A percentile compares a stretch with the other conserved stretches of the same genome.
Conservation (phyloP, 2,329 filamentous ascomycete genomes). For the Zasmidium cellare region DNA sequence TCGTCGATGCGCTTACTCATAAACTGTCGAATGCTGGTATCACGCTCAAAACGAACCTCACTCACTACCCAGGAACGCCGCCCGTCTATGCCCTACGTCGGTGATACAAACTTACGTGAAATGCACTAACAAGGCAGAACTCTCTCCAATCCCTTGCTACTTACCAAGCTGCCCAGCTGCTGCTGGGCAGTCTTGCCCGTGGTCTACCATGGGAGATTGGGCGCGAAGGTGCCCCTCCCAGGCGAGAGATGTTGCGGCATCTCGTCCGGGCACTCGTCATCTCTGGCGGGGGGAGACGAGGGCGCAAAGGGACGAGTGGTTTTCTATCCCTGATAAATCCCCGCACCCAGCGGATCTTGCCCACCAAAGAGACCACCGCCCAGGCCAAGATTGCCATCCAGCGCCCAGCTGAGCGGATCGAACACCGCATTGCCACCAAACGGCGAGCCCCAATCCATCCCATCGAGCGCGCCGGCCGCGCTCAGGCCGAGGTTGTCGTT, state of each 20-base stretch:
- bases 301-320: neutral
- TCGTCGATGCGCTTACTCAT: neutral
- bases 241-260: too few species aligned
- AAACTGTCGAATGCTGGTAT: neutral
- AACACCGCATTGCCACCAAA: conserved; percentile 73
- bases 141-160: too few species aligned
- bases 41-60: neutral
- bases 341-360: conserved; percentile 12
- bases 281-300: neutral
- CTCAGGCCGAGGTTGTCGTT: conserved; percentile 3
- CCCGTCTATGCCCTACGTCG: neutral
- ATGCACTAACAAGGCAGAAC: neutral
- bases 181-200: too few species aligned
- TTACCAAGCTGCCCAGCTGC: too few species aligned
- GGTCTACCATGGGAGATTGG: too few species aligned
- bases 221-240: too few species aligned
- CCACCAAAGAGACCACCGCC: conserved; percentile 20
- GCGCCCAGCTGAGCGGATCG: conserved; percentile 89
- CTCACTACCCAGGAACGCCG: neutral
- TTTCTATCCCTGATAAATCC: conserved; percentile 1
- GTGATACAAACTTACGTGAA: neutral
- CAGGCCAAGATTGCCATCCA: conserved; percentile 69
- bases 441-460: conserved; percentile 35
- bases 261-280: too few species aligned
- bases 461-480: conserved; percentile 26